Evolutionary conservation across 768 basidiomycete genomes (phyloP).

Genomic region (Leucocoprinus birnbaumii): DNA sequence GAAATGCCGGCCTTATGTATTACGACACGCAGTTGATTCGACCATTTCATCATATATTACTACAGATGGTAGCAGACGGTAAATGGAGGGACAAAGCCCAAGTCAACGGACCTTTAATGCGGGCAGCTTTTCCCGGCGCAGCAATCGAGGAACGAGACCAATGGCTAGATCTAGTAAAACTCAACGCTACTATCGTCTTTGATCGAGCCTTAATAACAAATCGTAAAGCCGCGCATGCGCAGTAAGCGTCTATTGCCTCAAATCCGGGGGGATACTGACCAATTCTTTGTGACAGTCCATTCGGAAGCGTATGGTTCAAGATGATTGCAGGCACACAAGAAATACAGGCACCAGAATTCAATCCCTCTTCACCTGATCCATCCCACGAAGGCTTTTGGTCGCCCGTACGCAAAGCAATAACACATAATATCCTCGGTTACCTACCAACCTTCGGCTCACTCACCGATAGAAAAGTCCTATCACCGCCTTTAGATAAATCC

Average conservation of each 20-base stretch:
- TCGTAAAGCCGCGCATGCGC: conserved; percentile 56
- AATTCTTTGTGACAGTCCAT: conserved; percentile 19
- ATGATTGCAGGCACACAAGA: conserved; percentile 34
- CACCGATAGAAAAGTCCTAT: conserved; percentile 16
- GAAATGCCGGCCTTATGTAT: too few relatives aligned
- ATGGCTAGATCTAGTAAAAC: conserved; percentile 56
- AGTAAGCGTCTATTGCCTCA: conserved; percentile 23
- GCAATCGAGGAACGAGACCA: conserved; percentile 56
- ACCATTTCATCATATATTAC: neutral
- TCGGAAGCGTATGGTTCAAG: conserved; percentile 27
- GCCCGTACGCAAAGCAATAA: conserved; percentile 26
- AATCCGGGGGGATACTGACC: neutral
- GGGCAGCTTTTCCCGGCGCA: conserved; percentile 58
- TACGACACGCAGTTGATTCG: too few relatives aligned
- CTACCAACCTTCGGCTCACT: conserved; percentile 17
- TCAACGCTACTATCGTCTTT: conserved; percentile 52
- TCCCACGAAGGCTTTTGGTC: conserved; percentile 27
- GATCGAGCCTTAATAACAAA: conserved; percentile 60
- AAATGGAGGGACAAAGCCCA: conserved; percentile 61
- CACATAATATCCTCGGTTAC: conserved; percentile 30
- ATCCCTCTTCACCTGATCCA: neutral
- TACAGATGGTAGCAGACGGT: conserved; percentile 20
- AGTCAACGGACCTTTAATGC: conserved; percentile 62
- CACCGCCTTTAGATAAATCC: conserved; percentile 2
- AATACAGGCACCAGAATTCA: conserved; percentile 18